Conservation (phyloP, 495 filamentous ascomycete species). For the Trichoderma reesei region DNA sequence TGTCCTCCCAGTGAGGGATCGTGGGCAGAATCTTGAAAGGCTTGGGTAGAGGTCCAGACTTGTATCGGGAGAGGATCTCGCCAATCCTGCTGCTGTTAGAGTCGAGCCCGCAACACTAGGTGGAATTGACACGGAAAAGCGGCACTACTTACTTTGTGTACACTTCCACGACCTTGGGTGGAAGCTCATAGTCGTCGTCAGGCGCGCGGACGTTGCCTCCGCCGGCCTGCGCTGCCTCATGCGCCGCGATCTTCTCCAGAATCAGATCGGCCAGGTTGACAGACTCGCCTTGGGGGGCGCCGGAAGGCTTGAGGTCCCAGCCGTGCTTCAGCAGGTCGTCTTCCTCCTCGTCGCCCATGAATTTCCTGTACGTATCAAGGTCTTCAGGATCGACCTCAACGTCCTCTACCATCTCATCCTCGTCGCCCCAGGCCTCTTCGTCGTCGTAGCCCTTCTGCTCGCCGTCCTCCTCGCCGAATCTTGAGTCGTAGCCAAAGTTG, state of each 20-base stretch:
- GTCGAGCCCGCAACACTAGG: background rate
- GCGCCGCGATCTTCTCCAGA: constrained; percentile 83
- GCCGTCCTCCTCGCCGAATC: constrained; percentile 15
- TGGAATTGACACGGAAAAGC: background rate
- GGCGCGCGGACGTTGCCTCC: constrained; percentile 22
- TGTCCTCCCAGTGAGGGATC: constrained; percentile 80
- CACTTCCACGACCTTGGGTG: constrained; percentile 86
- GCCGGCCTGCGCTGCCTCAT: constrained; percentile 57
- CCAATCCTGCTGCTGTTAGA: constrained; percentile 52
- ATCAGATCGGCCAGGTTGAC: constrained; percentile 89
- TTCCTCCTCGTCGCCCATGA: constrained; percentile 53
- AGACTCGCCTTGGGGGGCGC: constrained; percentile 40
- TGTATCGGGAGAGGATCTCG: constrained; percentile 81
- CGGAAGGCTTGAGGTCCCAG: constrained; percentile 32
- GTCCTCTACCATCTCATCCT: constrained; percentile 67
- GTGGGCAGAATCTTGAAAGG: constrained; percentile 95
- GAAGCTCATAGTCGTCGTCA: constrained; percentile 75
- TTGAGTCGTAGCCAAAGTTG: constrained; percentile 36
- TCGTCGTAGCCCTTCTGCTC: constrained; percentile 40
- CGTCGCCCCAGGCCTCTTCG: constrained; percentile 53
- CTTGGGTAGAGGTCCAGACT: constrained; percentile 89
- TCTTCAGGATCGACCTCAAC: constrained; percentile 85
- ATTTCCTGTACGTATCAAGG: constrained; percentile 80
- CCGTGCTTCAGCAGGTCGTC: constrained; percentile 44
- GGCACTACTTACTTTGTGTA: constrained; percentile 63